Conservation (phyloP, 768 basidiomycete genomes). For the Termitomyces eurrhizus region DNA sequence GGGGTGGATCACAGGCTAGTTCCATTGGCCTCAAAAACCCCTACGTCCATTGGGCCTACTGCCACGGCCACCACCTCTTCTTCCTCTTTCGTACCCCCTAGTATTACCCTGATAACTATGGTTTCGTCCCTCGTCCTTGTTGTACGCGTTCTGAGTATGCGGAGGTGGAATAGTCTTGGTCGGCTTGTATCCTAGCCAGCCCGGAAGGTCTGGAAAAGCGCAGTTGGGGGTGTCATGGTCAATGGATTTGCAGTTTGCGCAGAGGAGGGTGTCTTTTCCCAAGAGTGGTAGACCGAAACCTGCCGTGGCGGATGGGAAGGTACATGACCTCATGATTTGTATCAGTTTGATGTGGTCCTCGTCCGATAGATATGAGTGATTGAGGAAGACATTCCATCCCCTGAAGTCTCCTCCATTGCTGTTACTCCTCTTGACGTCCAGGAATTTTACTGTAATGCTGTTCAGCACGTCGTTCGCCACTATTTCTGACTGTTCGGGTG, state of each 20-base stretch:
- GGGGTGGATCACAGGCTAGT: no score
- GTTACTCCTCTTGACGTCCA: background rate
- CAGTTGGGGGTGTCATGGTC: background rate
- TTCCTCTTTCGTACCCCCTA: no score
- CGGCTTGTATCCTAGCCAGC: no score
- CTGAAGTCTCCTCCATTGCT: background rate
- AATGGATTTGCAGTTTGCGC: background rate
- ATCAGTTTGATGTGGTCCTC: background rate
- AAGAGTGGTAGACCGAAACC: background rate
- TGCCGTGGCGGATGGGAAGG: background rate
- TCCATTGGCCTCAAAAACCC: no score
- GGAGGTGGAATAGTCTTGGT: no score
- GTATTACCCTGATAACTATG: no score
- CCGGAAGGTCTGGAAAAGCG: background rate
- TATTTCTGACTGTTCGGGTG: background rate
- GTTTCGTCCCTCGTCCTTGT: no score
- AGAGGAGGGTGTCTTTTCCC: background rate
- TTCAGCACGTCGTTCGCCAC: background rate
- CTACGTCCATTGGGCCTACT: no score
- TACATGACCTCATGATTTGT: background rate
- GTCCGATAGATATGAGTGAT: background rate
- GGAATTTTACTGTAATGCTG: background rate
- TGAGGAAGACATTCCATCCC: background rate
- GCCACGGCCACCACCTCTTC: no score
- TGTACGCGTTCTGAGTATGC: no score